Evolutionary conservation across 805 yeast species (phyloP).

Genomic region (Torulaspora indica): DNA sequence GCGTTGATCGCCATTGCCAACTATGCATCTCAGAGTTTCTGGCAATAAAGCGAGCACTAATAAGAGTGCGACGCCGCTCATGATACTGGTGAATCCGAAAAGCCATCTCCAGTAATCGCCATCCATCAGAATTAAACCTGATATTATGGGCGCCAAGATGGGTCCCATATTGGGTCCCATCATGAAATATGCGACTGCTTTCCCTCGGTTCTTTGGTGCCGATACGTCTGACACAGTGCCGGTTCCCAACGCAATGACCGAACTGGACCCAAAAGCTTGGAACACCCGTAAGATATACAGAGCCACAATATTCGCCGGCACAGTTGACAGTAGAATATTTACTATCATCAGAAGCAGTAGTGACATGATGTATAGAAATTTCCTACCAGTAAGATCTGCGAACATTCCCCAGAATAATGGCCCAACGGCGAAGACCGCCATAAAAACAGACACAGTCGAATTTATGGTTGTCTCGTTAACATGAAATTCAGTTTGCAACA

Average conservation of each 20-base stretch:
- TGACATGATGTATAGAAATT: conserved; percentile 60
- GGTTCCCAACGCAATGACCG: conserved; percentile 88
- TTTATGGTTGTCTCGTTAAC: conserved; percentile 44
- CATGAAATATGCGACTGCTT: conserved; percentile 79
- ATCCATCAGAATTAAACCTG: conserved; percentile 66
- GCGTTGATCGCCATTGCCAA: conserved; percentile 46
- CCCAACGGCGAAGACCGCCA: conserved; percentile 52
- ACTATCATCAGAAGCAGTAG: conserved; percentile 53
- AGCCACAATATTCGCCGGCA: conserved; percentile 63
- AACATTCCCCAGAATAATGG: conserved; percentile 54
- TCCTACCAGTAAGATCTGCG: conserved; percentile 57
- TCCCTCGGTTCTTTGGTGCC: conserved; percentile 63
- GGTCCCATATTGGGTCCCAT: conserved; percentile 88
- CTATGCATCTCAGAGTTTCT: conserved; percentile 68
- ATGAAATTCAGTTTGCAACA: conserved; percentile 40
- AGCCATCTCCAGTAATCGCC: conserved; percentile 83
- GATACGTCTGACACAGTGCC: conserved; percentile 81
- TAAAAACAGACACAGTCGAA: conserved; percentile 54
- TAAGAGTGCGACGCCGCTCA: conserved; percentile 52
- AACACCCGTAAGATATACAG: conserved; percentile 61
- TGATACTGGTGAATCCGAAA: conserved; percentile 69
- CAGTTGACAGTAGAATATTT: conserved; percentile 58
- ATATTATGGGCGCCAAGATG: conserved; percentile 74
- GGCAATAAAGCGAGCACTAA: conserved; percentile 60
- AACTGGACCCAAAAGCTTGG: conserved; percentile 79